A percentile compares a stretch with the other conserved stretches of the same genome.
phyloP scores from a whole-genome alignment of 495 filamentous ascomycete species.

The Tricharina praecox region DNA sequence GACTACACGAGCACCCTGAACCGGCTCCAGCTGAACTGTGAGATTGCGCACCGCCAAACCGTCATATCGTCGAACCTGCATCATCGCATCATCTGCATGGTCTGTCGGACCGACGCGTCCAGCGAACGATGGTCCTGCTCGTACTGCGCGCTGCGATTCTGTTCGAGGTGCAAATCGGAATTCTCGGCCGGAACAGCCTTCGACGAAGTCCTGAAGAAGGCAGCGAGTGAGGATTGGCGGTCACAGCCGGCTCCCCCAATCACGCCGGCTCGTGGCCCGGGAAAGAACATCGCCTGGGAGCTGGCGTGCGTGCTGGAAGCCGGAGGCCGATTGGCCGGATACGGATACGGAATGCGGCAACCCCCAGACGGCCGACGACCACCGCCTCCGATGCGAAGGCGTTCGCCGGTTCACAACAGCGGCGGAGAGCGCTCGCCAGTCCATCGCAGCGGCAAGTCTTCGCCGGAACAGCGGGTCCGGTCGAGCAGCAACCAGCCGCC shows the following conservation, averaged over 20 bases:
- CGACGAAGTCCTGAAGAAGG: neutral
- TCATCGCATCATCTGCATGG: slow-evolving; percentile 7
- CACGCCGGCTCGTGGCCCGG: neutral
- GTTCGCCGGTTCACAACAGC: neutral
- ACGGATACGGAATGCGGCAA: neutral
- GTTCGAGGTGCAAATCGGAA: slow-evolving; percentile 3
- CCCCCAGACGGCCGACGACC: slow-evolving; percentile 1
- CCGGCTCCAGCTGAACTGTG: neutral
- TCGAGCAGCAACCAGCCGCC: neutral
- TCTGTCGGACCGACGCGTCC: neutral
- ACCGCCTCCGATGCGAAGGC: neutral
- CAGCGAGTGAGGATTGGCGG: slow-evolving; percentile 1
- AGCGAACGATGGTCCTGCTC: slow-evolving; percentile 2
- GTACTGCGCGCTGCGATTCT: slow-evolving; percentile 8
- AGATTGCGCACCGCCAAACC: neutral
- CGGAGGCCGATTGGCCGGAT: neutral
- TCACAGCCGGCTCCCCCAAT: slow-evolving; percentile 1
- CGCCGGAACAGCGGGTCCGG: neutral
- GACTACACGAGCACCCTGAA: neutral
- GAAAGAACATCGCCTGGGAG: slow-evolving; percentile 5
- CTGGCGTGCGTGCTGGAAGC: slow-evolving; percentile 3
- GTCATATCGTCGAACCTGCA: slow-evolving; percentile 2
- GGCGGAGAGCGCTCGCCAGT: neutral
- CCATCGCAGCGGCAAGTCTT: neutral
- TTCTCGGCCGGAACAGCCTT: neutral